Conservation (phyloP, 139 green algal species). For the Penium margaritaceum region DNA sequence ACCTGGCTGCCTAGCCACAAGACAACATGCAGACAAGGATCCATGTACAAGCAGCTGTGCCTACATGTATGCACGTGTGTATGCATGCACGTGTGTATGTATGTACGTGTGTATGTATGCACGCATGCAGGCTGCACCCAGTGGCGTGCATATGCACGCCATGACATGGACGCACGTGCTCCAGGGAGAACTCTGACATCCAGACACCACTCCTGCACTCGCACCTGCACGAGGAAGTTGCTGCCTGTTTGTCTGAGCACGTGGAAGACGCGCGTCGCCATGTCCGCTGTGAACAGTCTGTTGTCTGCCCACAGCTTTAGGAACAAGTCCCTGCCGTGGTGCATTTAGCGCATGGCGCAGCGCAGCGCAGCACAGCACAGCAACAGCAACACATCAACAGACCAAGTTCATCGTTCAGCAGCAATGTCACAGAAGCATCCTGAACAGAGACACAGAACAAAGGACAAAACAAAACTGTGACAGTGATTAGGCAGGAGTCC, state of each 20-base stretch:
- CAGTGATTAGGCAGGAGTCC: not conserved
- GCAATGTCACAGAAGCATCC: not conserved
- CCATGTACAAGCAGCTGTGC: too few relatives aligned
- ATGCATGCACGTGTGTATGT: not conserved
- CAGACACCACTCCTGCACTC: not conserved
- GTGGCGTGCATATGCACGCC: not conserved
- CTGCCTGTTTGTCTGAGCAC: slow-evolving; percentile 29
- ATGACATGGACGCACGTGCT: not conserved
- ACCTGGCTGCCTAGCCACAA: too few relatives aligned
- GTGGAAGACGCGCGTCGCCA: slow-evolving; percentile 32
- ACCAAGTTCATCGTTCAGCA: not conserved
- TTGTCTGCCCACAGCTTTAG: slow-evolving; percentile 32
- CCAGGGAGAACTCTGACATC: not conserved
- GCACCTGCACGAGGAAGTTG: slow-evolving; percentile 29
- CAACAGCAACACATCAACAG: not conserved
- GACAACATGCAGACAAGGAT: too few relatives aligned
- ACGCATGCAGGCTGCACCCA: not conserved
- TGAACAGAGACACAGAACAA: not conserved
- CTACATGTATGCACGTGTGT: not conserved
- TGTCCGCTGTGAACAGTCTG: slow-evolving; percentile 22
- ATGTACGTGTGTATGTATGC: not conserved
- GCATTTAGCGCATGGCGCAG: too few relatives aligned
- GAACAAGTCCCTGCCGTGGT: slow-evolving; percentile 36
- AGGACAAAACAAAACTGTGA: not conserved
- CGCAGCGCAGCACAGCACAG: not conserved